phyloP scores from a whole-genome alignment of 306 rosid genomes.

The Gleditsia sinensis region DNA sequence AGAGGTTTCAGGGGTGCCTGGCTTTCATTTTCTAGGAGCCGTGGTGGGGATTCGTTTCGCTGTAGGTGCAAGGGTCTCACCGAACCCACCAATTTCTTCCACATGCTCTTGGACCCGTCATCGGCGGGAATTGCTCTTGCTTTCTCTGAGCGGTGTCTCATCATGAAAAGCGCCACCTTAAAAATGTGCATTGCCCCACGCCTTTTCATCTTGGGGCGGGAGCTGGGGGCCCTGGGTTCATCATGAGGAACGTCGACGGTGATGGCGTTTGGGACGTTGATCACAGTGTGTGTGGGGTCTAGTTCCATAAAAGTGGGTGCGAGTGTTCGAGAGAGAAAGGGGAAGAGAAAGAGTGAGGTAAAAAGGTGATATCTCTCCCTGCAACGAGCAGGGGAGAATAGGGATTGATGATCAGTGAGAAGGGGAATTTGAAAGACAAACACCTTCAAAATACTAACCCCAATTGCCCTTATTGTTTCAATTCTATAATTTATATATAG shows the following conservation, averaged over 20 bases:
- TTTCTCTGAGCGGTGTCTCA: constrained; percentile 53
- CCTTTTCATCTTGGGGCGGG: constrained; percentile 23
- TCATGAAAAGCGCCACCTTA: constrained; percentile 47
- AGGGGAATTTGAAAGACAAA: too few species aligned
- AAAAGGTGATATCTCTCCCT: background rate
- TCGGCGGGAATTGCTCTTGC: constrained; percentile 20
- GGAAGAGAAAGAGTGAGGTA: too few species aligned
- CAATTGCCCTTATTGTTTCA: too few species aligned
- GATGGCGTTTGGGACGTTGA: background rate
- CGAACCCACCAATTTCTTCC: constrained; percentile 55
- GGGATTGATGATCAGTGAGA: background rate
- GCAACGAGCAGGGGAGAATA: background rate
- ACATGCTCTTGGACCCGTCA: constrained; percentile 33
- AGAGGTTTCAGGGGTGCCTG: too few species aligned
- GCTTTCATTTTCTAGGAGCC: too few species aligned
- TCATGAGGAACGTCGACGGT: background rate
- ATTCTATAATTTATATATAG: too few species aligned
- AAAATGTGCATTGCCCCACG: constrained; percentile 34
- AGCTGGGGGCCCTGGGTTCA: too few species aligned
- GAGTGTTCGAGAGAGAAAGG: too few species aligned
- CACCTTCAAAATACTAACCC: too few species aligned
- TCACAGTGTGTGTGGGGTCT: background rate
- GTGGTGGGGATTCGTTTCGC: too few species aligned
- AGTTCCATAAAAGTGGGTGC: constrained; percentile 30
- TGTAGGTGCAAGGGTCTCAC: constrained; percentile 71